These are phyloP conservation scores for Oryza brachyantha DNA, from an alignment of 176 grass and related monocot species.

Conservation along the genomic window DNA sequence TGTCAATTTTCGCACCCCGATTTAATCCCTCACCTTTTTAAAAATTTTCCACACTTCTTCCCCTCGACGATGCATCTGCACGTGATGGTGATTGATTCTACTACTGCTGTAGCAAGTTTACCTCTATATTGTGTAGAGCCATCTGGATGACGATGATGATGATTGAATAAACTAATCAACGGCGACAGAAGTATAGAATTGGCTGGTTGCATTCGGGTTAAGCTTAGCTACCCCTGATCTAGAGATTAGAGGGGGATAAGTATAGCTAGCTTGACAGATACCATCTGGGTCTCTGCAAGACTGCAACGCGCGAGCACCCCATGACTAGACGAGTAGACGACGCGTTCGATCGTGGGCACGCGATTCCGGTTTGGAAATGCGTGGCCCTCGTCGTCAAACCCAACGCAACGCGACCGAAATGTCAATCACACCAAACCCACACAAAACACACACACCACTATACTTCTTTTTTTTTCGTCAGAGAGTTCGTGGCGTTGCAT, in stretches of 20 bases:
- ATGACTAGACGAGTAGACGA: too few species aligned
- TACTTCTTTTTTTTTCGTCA: not conserved
- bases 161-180: conserved; percentile 27
- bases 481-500: not conserved
- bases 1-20: not conserved
- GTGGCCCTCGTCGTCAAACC: conserved; percentile 24
- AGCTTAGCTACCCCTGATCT: not conserved
- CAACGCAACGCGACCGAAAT: not conserved
- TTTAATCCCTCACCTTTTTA: not conserved
- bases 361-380: not conserved
- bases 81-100: conserved; percentile 33
- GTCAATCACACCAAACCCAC: conserved; percentile 41
- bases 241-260: not conserved
- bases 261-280: not conserved
- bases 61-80: conserved; percentile 24
- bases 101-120: conserved; percentile 3
- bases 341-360: not conserved
- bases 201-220: not conserved
- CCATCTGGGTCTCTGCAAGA: conserved; percentile 6
- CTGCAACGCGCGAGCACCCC: too few species aligned
- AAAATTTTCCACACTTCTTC: not conserved
- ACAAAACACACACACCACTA: not conserved
- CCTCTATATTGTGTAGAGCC: not conserved
- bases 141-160: conserved; percentile 1
- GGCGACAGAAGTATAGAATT: not conserved